phyloP scores from a whole-genome alignment of 345 rosid genomes.

The Pistacia integerrima region DNA sequence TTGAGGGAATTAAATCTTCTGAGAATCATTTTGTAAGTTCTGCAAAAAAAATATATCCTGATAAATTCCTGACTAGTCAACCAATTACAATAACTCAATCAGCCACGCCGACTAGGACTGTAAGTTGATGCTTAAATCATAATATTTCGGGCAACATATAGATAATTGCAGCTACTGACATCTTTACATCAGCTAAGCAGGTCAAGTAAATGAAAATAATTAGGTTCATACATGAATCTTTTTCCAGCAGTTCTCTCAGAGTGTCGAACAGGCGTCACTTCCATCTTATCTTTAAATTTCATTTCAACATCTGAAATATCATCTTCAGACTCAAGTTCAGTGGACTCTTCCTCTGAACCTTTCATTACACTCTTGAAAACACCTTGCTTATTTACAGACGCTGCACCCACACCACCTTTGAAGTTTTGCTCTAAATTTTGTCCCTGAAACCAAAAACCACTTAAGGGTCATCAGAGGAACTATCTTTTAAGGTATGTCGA shows the following conservation, averaged over 20 bases:
- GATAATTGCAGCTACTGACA: conserved; percentile 5
- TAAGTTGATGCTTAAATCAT: not conserved
- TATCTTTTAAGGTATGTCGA: conserved; percentile 4
- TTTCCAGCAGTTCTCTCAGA: conserved; percentile 74
- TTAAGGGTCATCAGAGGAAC: not conserved
- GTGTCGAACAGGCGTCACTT: conserved; percentile 62
- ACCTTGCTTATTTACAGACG: conserved; percentile 32
- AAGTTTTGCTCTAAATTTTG: conserved; percentile 57
- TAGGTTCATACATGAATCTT: conserved; percentile 55
- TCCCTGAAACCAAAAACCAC: conserved; percentile 45
- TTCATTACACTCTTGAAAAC: conserved; percentile 40
- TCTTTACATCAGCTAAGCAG: conserved; percentile 6
- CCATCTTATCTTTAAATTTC: conserved; percentile 40
- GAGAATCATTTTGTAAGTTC: not conserved
- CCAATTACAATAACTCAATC: not conserved
- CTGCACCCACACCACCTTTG: conserved; percentile 73
- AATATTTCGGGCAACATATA: conserved; percentile 1
- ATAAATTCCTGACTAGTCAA: not conserved
- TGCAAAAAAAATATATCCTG: not conserved
- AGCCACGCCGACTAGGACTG: not conserved
- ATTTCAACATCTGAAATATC: conserved; percentile 47
- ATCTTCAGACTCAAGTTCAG: conserved; percentile 50
- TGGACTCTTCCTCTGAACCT: conserved; percentile 44
- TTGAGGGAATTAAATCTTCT: not conserved
- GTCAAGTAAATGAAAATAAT: conserved; percentile 22